Evolutionary conservation across 768 basidiomycete genomes (phyloP).

Genomic region (Suillus luteus): DNA sequence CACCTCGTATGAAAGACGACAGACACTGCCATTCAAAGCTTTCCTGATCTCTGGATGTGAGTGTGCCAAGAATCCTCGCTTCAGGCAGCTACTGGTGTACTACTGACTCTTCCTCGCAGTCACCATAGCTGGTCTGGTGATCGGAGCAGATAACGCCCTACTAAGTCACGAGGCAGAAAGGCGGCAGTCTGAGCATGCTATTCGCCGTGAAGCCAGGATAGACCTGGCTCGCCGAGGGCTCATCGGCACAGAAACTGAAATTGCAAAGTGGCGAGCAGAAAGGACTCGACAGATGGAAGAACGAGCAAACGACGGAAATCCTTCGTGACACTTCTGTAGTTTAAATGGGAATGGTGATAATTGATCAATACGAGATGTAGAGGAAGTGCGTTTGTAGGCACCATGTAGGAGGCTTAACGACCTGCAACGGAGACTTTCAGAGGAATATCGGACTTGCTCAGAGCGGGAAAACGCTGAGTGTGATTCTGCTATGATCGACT

Average conservation of each 20-base stretch:
- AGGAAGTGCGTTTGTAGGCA: neutral
- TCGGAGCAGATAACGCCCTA: slow-evolving; percentile 77
- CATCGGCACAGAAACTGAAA: slow-evolving; percentile 82
- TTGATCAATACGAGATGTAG: neutral
- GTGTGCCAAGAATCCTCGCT: slow-evolving; percentile 24
- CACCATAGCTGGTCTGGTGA: slow-evolving; percentile 66
- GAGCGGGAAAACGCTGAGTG: neutral
- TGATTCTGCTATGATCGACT: neutral
- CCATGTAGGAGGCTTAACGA: neutral
- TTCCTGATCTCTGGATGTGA: slow-evolving; percentile 75
- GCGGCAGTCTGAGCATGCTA: slow-evolving; percentile 64
- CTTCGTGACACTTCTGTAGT: neutral
- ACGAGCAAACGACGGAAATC: neutral
- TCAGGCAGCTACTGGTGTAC: neutral
- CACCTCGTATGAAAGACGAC: slow-evolving; percentile 50
- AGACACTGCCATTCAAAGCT: slow-evolving; percentile 79
- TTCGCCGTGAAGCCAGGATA: slow-evolving; percentile 72
- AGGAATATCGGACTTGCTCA: neutral
- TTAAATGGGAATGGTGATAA: neutral
- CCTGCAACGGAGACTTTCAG: neutral
- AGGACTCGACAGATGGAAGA: slow-evolving; percentile 27
- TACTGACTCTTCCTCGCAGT: slow-evolving; percentile 39
- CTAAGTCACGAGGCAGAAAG: slow-evolving; percentile 67
- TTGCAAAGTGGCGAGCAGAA: slow-evolving; percentile 73
- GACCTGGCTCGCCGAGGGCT: slow-evolving; percentile 76